A percentile compares a stretch with the other conserved stretches of the same genome.
Evolutionary conservation across 305 asterid genomes (phyloP).

Genomic region (Plantago coronopus): DNA sequence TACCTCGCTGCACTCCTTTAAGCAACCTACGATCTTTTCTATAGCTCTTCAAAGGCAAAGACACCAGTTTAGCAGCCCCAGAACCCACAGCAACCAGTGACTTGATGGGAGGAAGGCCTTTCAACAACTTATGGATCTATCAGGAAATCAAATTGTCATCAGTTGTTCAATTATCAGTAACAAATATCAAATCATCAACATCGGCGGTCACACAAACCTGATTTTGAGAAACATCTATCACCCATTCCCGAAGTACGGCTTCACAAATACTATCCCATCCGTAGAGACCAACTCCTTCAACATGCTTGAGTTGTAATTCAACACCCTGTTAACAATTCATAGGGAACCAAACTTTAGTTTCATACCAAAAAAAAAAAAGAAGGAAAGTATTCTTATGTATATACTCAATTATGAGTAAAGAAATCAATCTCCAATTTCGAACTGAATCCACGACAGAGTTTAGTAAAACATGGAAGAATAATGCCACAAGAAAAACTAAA

Average conservation of each 20-base stretch:
- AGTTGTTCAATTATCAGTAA: slow-evolving; percentile 23
- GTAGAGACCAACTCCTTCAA: slow-evolving; percentile 81
- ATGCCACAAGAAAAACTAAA: too few relatives aligned
- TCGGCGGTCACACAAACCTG: slow-evolving; percentile 52
- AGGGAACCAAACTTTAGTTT: slow-evolving; percentile 8
- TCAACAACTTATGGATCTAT: slow-evolving; percentile 82
- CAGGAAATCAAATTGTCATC: slow-evolving; percentile 27
- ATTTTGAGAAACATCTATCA: slow-evolving; percentile 94
- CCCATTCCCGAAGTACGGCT: slow-evolving; percentile 87
- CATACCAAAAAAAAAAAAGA: slow-evolving; percentile 17
- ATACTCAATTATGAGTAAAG: too few relatives aligned
- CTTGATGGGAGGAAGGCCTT: slow-evolving; percentile 95
- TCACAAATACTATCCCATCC: slow-evolving; percentile 88
- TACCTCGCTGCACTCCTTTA: slow-evolving; percentile 99
- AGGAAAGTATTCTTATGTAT: not conserved
- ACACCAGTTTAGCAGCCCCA: slow-evolving; percentile 93
- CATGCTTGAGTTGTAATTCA: slow-evolving; percentile 88
- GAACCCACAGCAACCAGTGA: slow-evolving; percentile 96
- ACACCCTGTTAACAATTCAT: slow-evolving; percentile 52
- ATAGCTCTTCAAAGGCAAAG: slow-evolving; percentile 83
- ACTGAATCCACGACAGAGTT: too few relatives aligned
- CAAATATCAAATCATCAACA: slow-evolving; percentile 24
- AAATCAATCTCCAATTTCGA: too few relatives aligned
- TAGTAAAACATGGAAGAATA: too few relatives aligned
- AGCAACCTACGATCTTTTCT: slow-evolving; percentile 77